Conservation (phyloP, 2,329 filamentous ascomycete genomes). For the Periglandula ipomoeae region DNA sequence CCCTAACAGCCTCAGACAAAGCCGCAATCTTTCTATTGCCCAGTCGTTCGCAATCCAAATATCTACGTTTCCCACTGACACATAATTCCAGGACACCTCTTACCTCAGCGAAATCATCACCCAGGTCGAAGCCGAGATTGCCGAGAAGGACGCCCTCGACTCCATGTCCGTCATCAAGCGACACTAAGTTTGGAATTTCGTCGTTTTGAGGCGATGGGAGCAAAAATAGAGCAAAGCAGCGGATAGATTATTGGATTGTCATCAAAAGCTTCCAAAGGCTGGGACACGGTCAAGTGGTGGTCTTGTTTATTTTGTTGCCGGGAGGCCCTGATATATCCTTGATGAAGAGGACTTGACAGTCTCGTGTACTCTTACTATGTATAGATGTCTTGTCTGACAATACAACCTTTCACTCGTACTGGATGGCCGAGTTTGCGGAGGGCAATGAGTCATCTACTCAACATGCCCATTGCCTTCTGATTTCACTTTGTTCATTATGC, state of each 20-base stretch:
- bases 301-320: not conserved
- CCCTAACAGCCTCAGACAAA: not conserved
- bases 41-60: too few relatives aligned
- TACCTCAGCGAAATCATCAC: constrained; percentile 46
- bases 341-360: constrained; percentile 6
- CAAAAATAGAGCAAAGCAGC: not conserved
- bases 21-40: too few relatives aligned
- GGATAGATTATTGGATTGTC: not conserved
- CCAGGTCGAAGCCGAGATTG: constrained; percentile 38
- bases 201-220: not conserved
- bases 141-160: constrained; percentile 45
- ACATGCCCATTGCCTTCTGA: too few relatives aligned
- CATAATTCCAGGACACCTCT: constrained; percentile 36
- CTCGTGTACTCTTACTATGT: constrained; percentile 11
- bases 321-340: not conserved
- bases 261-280: not conserved
- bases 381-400: constrained; percentile 10
- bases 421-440: too few relatives aligned
- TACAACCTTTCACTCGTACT: constrained; percentile 5
- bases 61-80: not conserved
- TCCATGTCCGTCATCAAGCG: constrained; percentile 40
- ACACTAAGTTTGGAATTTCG: constrained; percentile 24
- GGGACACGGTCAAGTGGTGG: not conserved
- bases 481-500: not conserved
- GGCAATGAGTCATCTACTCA: too few relatives aligned